Percentiles rank a stretch among this genome's conserved stretches.
These are phyloP conservation scores for Penicillium bialowiezense DNA, from an alignment of 495 filamentous ascomycete species.

Conservation along the genomic window DNA sequence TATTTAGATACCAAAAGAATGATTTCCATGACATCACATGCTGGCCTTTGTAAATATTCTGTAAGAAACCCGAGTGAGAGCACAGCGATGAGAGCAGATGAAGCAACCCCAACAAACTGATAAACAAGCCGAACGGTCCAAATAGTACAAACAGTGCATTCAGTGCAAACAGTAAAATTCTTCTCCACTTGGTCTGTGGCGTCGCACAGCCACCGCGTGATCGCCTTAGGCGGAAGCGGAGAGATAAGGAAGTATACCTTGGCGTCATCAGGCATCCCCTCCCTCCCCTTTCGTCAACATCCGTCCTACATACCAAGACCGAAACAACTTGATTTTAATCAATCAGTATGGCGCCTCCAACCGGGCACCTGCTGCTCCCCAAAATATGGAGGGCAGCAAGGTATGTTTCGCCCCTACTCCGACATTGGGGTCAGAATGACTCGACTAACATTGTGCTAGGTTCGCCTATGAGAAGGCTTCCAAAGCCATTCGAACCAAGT, in stretches of 20 bases:
- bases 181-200: conserved; percentile 10
- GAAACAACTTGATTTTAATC: conserved; percentile 10
- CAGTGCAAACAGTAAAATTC: background rate
- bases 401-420: conserved; percentile 34
- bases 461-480: conserved; percentile 63
- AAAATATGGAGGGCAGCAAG: conserved; percentile 65
- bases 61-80: too few species aligned
- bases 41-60: too few species aligned
- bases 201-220: conserved; percentile 29
- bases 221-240: conserved; percentile 8
- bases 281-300: conserved; percentile 10
- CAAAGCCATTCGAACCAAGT: conserved; percentile 58
- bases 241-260: conserved; percentile 20
- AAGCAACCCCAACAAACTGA: background rate
- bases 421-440: conserved; percentile 1
- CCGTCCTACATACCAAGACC: conserved; percentile 11
- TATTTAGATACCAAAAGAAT: conserved; percentile 23
- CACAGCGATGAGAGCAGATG: background rate
- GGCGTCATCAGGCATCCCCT: conserved; percentile 34
- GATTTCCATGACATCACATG: background rate
- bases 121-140: background rate
- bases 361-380: conserved; percentile 68
- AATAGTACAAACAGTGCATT: background rate
- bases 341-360: conserved; percentile 61
- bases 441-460: conserved; percentile 36